Percentiles rank a stretch among this genome's conserved stretches.
These are phyloP conservation scores for Suillus decipiens DNA, from an alignment of 768 basidiomycete species.

Conservation along the genomic window DNA sequence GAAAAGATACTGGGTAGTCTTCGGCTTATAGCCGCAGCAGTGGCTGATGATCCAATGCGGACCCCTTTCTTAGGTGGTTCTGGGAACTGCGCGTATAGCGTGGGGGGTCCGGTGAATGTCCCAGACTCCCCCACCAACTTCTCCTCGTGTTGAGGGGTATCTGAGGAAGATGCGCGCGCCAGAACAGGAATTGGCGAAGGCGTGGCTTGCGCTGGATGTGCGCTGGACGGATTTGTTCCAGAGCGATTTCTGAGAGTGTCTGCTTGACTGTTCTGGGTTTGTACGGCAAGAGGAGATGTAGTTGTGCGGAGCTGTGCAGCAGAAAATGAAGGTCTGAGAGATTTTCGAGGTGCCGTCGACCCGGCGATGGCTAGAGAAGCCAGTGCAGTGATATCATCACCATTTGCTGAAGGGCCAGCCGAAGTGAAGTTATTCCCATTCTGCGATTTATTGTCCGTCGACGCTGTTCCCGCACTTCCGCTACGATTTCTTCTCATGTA, in stretches of 20 bases:
- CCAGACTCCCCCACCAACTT: conserved; percentile 47
- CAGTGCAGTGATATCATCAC: conserved; percentile 54
- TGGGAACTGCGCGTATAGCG: conserved; percentile 71
- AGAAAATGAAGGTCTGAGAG: conserved; percentile 71
- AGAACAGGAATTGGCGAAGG: conserved; percentile 43
- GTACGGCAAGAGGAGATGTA: conserved; percentile 38
- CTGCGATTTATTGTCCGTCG: conserved; percentile 70
- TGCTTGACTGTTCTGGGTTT: conserved; percentile 41
- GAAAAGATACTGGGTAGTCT: conserved; percentile 72
- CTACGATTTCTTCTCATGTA: conserved; percentile 82
- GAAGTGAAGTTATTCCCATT: conserved; percentile 51
- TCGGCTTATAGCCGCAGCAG: conserved; percentile 51
- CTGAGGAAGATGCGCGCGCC: conserved; percentile 59
- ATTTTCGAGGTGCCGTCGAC: conserved; percentile 57
- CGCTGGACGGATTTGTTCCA: conserved; percentile 62
- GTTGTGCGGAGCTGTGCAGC: conserved; percentile 71
- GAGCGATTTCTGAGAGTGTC: conserved; percentile 55
- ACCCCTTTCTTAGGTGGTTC: conserved; percentile 61
- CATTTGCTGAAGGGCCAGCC: conserved; percentile 52
- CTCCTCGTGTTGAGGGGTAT: conserved; percentile 42
- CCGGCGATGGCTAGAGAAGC: conserved; percentile 50
- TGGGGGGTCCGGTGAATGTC: conserved; percentile 63
- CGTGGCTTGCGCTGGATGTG: conserved; percentile 44
- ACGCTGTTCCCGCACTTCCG: conserved; percentile 73
- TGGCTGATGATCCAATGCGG: conserved; percentile 40